phyloP scores from a whole-genome alignment of 192 early-diverging fungal species.

The Physocladia obscura region DNA sequence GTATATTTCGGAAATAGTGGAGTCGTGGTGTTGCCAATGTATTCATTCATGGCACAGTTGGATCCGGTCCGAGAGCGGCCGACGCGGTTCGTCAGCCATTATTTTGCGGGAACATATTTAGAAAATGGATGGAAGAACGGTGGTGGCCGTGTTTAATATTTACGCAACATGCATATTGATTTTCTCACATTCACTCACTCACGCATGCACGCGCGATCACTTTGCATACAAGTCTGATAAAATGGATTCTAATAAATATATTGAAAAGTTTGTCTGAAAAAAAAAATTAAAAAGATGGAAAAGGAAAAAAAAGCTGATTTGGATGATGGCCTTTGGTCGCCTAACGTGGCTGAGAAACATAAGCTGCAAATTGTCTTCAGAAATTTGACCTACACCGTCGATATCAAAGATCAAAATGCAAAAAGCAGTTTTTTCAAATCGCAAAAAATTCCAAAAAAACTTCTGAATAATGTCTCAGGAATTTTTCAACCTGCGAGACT shows the following conservation, averaged over 20 bases:
- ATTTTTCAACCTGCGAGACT: constrained; percentile 63
- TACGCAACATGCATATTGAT: too few relatives aligned
- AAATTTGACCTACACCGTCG: constrained; percentile 9
- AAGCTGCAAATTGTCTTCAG: constrained; percentile 22
- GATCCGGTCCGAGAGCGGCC: not conserved
- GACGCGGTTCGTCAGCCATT: not conserved
- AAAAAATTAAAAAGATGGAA: too few relatives aligned
- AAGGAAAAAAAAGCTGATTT: too few relatives aligned
- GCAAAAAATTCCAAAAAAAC: constrained; percentile 1
- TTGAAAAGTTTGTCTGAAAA: too few relatives aligned
- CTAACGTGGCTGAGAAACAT: too few relatives aligned
- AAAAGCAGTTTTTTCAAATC: not conserved
- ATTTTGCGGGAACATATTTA: not conserved
- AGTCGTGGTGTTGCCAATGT: constrained; percentile 5
- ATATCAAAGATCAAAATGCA: not conserved
- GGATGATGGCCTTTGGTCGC: too few relatives aligned
- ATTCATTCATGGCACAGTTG: constrained; percentile 5
- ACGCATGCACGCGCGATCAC: too few relatives aligned
- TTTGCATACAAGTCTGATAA: too few relatives aligned
- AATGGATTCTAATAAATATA: too few relatives aligned
- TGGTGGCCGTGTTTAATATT: too few relatives aligned
- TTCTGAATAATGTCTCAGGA: constrained; percentile 20
- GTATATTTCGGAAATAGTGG: not conserved
- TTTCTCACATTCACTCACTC: too few relatives aligned
- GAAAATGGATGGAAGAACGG: constrained; percentile 6